phyloP scores from a whole-genome alignment of 225 moss, liverwort and hornwort species.

The Takakia lepidozioides region DNA sequence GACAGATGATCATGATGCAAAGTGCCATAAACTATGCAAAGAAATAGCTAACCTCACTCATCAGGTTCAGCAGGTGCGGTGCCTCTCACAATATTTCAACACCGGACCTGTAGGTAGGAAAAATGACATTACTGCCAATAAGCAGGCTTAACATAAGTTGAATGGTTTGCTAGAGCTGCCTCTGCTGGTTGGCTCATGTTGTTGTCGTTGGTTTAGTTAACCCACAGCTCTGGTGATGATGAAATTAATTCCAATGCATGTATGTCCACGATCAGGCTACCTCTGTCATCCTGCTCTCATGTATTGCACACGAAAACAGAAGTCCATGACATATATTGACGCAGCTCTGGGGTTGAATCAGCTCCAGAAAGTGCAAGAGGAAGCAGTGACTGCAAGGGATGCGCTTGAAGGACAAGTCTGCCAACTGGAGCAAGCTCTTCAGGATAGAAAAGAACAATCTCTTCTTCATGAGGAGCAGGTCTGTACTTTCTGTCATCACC shows the following conservation, averaged over 20 bases:
- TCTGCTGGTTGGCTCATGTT: background rate
- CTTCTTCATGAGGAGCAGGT: constrained; percentile 30
- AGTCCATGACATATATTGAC: background rate
- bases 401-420: constrained; percentile 41
- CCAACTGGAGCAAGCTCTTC: constrained; percentile 31
- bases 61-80: constrained; percentile 55
- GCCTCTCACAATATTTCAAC: constrained; percentile 3
- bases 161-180: background rate
- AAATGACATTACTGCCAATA: background rate
- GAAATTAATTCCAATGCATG: background rate
- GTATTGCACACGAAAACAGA: background rate
- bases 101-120: constrained; percentile 7
- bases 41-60: constrained; percentile 42
- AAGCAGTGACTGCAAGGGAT: constrained; percentile 28
- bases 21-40: constrained; percentile 40
- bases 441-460: constrained; percentile 18
- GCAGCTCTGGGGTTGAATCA: constrained; percentile 5
- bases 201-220: background rate
- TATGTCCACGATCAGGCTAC: background rate
- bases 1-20: constrained; percentile 34
- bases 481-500: background rate
- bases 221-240: background rate
- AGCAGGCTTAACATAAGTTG: background rate
- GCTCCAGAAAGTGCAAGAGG: constrained; percentile 45
- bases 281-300: background rate